Evolutionary conservation across 345 rosid species (phyloP), one percentile per base, ranked within the genome.

Genomic region (Bruguiera gymnorhiza): DNA sequence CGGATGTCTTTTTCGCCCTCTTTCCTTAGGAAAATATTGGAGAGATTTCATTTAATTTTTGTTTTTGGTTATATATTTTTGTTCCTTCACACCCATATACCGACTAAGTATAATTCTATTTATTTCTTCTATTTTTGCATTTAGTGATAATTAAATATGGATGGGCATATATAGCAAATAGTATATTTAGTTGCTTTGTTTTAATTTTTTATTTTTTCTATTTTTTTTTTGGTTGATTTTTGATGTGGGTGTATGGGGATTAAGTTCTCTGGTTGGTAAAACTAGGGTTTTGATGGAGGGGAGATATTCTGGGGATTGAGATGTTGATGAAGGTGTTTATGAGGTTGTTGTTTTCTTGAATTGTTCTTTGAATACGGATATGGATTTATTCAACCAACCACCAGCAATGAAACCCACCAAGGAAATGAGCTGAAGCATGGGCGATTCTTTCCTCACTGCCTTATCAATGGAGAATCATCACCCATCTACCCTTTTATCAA

Each of bases 271-370:
- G 71, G 65, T 73, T 75, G 79, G 66, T 75, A 74, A 76, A 82
- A 79, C 43, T 81, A 84, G 85, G 81, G 83, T 81, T 75, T 74
- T 79, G 83, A 79, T 81, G 84, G 88, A 80, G 76, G 90, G 87
- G 77, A 82, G 82, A 69, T 82, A 75, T 78, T 82, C 78, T 79
- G 92, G 89, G 78, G 82, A 81, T 76, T 82, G 88, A 81, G 74
- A 53, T 77, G 68, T 70, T 75, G 79, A 76, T 48, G 76, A 83
- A 72, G 86, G 75, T 72, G 82, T 81, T 77, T 65, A 76, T 76
- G 56, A 74, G 78, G 73, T 74, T 75, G 73, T 63, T 55, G 20
- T 76, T 73, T 78, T 76, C 62, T 87, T 82, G 87, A 86, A 69
- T 74, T 82, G 58, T 72, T 55, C 30, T 56, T 56, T 56, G 60